Percentiles rank a stretch among this genome's conserved stretches.
These are phyloP conservation scores for Xylariaceae sp. DNA, from an alignment of 2,329 filamentous ascomycete genomes.

Conservation along the genomic window DNA sequence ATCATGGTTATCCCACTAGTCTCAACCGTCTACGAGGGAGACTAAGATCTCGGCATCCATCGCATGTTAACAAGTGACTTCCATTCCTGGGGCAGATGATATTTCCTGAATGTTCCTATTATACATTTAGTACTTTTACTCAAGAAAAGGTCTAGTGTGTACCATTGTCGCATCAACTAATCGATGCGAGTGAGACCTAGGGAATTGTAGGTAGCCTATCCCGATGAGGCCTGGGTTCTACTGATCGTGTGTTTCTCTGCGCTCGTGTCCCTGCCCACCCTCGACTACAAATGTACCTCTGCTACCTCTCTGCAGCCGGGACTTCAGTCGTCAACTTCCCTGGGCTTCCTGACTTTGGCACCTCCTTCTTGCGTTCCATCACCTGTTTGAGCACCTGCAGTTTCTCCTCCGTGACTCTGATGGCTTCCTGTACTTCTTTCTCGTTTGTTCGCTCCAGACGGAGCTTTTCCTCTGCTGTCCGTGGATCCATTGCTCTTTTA, in stretches of 20 bases:
- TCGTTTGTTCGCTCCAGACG: slow-evolving; percentile 62
- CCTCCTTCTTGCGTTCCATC: slow-evolving; percentile 52
- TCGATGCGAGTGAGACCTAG: no score
- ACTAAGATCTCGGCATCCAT: no score
- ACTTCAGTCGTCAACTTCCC: slow-evolving; percentile 8
- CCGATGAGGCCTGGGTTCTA: no score
- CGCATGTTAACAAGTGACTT: no score
- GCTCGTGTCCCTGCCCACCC: no score
- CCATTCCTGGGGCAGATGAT: no score
- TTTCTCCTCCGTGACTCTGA: slow-evolving; percentile 81
- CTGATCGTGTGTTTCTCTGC: no score
- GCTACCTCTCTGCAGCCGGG: slow-evolving; percentile 12
- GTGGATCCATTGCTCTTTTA: slow-evolving; percentile 48
- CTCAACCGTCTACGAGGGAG: no score
- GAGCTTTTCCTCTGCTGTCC: slow-evolving; percentile 56
- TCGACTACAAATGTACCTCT: no score
- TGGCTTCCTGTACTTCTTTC: slow-evolving; percentile 72
- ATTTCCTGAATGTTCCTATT: no score
- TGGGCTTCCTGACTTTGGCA: slow-evolving; percentile 5
- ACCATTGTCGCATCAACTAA: neutral
- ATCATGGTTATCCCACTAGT: no score
- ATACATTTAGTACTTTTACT: neutral
- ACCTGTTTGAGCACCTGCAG: slow-evolving; percentile 72
- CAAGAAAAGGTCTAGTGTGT: neutral
- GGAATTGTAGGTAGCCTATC: no score